Conservation (phyloP, 192 early-diverging fungal genomes). For the Neocallimastix lanati region DNA sequence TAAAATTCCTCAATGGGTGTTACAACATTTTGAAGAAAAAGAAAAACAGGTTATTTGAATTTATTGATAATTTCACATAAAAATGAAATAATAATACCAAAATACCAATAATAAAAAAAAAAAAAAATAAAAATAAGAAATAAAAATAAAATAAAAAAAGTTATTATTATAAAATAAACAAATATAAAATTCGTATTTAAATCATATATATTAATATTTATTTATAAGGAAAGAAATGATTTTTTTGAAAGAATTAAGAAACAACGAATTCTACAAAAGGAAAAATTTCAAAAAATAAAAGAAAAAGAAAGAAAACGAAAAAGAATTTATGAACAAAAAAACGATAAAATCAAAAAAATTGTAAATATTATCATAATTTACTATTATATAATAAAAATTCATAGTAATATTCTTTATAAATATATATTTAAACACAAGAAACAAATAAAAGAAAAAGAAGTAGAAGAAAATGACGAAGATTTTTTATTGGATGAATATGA, state of each 20-base stretch:
- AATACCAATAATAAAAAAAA: too few species aligned
- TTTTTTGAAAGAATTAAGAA: not conserved
- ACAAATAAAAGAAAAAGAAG: not conserved
- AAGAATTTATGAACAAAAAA: not conserved
- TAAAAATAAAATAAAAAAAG: too few species aligned
- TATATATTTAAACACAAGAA: too few species aligned
- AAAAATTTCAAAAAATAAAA: not conserved
- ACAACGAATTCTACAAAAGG: not conserved
- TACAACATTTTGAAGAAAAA: not conserved
- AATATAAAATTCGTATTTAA: too few species aligned
- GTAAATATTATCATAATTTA: too few species aligned
- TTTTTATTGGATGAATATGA: not conserved
- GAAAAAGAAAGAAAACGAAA: not conserved
- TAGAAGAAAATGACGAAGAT: not conserved
- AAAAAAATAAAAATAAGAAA: too few species aligned
- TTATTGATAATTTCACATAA: not conserved
- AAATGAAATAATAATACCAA: not conserved
- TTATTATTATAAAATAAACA: too few species aligned
- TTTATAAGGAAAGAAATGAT: not conserved
- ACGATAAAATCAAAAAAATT: not conserved
- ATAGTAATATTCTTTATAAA: too few species aligned
- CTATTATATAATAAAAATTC: too few species aligned
- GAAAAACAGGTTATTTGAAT: not conserved
- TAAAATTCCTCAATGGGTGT: not conserved
- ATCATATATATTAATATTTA: too few species aligned